A percentile compares a stretch with the other conserved stretches of the same genome.
These are phyloP conservation scores for Firmiana major DNA, from an alignment of 345 rosid species.

Conservation along the genomic window DNA sequence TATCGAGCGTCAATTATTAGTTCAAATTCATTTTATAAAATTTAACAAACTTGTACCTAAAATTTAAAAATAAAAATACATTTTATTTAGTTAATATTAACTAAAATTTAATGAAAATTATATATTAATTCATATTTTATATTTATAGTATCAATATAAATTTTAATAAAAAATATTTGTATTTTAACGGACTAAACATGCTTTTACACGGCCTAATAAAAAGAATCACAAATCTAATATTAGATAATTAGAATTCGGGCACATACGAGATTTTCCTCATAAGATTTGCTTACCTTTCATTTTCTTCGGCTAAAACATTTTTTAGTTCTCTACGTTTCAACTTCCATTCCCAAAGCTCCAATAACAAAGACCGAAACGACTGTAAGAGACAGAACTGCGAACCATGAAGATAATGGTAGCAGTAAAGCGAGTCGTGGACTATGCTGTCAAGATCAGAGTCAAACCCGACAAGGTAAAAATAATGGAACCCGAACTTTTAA, in stretches of 20 bases:
- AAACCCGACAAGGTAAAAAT: slow-evolving; percentile 75
- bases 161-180: too few species aligned
- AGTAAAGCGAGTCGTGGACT: slow-evolving; percentile 83
- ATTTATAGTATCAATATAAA: too few species aligned
- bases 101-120: too few species aligned
- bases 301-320: neutral
- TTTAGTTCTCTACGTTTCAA: slow-evolving; percentile 8
- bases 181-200: too few species aligned
- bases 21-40: too few species aligned
- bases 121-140: too few species aligned
- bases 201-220: too few species aligned
- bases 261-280: neutral
- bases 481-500: neutral
- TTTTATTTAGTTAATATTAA: too few species aligned
- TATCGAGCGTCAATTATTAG: too few species aligned
- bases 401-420: slow-evolving; percentile 90
- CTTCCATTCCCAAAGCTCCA: neutral
- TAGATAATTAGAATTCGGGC: neutral
- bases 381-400: neutral
- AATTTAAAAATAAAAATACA: too few species aligned
- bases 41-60: too few species aligned
- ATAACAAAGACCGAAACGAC: neutral
- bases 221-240: too few species aligned
- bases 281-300: neutral
- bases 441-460: slow-evolving; percentile 94